Evolutionary conservation across 1,284 basidiomycete genomes (phyloP).

Genomic region (Ganoderma meredithae): DNA sequence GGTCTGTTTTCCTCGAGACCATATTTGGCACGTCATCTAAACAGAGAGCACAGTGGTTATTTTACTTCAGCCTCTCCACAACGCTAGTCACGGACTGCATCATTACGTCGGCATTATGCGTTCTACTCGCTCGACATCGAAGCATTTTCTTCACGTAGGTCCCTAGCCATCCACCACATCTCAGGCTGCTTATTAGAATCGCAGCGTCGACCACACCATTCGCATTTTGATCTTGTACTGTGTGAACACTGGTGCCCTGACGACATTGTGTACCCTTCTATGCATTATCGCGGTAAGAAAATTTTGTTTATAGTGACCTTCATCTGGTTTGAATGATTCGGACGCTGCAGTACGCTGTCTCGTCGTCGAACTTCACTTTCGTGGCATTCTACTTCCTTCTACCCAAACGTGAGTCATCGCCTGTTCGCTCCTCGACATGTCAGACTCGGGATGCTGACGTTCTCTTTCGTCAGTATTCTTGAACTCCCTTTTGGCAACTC

Average conservation of each 20-base stretch:
- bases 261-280: constrained; percentile 16
- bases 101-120: constrained; percentile 9
- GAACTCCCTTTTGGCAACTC: constrained; percentile 28
- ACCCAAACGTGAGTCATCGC: constrained; percentile 42
- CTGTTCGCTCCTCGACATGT: neutral
- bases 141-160: constrained; percentile 1
- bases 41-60: constrained; percentile 10
- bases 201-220: constrained; percentile 23
- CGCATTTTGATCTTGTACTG: constrained; percentile 27
- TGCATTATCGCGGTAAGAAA: constrained; percentile 44
- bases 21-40: neutral
- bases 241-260: constrained; percentile 29
- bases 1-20: neutral
- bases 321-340: neutral
- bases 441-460: neutral
- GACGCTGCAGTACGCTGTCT: constrained; percentile 43
- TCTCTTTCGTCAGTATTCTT: constrained; percentile 20
- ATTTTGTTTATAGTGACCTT: neutral
- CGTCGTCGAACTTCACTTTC: constrained; percentile 48
- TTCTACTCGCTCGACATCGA: constrained; percentile 3
- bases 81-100: constrained; percentile 13
- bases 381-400: constrained; percentile 49
- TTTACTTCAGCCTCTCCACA: constrained; percentile 11
- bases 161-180: no score
- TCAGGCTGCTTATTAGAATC: neutral